These are phyloP conservation scores for Neoarthrinium moseri DNA, from an alignment of 2,329 filamentous ascomycete species.

Conservation along the genomic window DNA sequence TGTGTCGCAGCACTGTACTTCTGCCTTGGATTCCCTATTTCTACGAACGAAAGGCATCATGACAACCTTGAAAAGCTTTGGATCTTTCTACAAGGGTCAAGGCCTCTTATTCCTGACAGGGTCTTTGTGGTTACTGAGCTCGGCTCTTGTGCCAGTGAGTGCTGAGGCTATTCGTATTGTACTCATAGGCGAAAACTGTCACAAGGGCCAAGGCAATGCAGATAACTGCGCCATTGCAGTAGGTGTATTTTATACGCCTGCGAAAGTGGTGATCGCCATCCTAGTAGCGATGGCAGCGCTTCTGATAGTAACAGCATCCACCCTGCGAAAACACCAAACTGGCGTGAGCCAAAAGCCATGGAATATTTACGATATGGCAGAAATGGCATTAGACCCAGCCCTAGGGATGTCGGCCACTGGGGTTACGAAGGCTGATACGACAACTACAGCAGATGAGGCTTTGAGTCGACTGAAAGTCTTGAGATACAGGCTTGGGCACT, in stretches of 20 bases:
- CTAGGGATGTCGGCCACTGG: slow-evolving; percentile 18
- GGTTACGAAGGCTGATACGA: slow-evolving; percentile 16
- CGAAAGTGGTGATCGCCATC: slow-evolving; percentile 22
- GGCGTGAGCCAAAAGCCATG: slow-evolving; percentile 32
- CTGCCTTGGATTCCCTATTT: slow-evolving; percentile 29
- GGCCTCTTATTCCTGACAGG: slow-evolving; percentile 24
- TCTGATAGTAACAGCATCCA: slow-evolving; percentile 18
- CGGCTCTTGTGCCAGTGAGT: slow-evolving; percentile 27
- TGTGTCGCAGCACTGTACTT: slow-evolving; percentile 23
- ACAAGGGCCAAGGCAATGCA: slow-evolving; percentile 16
- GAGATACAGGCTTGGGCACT: slow-evolving; percentile 20
- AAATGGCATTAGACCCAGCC: slow-evolving; percentile 25
- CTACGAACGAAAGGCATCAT: slow-evolving; percentile 21
- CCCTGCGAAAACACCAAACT: slow-evolving; percentile 26
- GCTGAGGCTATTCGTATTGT: slow-evolving; percentile 27
- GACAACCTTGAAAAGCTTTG: too few species aligned
- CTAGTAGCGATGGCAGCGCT: slow-evolving; percentile 26
- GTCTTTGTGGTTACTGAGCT: slow-evolving; percentile 21
- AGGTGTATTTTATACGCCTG: slow-evolving; percentile 22
- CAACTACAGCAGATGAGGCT: slow-evolving; percentile 13
- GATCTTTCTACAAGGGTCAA: slow-evolving; percentile 20
- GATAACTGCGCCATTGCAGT: slow-evolving; percentile 28
- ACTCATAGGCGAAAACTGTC: slow-evolving; percentile 25
- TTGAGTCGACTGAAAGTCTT: slow-evolving; percentile 18
- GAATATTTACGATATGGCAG: slow-evolving; percentile 31